Evolutionary conservation across 306 rosid species (phyloP).

Genomic region (Pyrus bretschneideri): DNA sequence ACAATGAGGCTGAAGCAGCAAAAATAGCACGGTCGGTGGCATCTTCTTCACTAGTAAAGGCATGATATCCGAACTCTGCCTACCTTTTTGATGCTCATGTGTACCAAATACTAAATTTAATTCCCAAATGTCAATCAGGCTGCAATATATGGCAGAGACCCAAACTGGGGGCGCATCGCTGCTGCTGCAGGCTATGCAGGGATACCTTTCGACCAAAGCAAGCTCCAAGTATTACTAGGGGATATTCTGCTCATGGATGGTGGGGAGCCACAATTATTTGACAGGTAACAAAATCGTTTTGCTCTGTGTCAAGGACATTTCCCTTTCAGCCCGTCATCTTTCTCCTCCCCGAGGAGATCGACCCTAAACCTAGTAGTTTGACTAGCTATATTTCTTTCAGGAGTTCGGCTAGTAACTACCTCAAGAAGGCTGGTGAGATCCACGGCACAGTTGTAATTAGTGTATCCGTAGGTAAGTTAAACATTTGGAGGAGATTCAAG

Average conservation of each 20-base stretch:
- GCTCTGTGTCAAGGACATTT: not conserved
- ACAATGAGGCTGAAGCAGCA: conserved; percentile 76
- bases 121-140: not conserved
- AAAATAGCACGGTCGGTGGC: conserved; percentile 54
- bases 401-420: conserved; percentile 63
- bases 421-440: conserved; percentile 75
- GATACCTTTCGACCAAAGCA: conserved; percentile 57
- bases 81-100: not conserved
- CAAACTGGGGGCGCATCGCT: conserved; percentile 98
- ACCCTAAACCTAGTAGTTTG: not conserved
- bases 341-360: not conserved
- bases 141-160: conserved; percentile 48
- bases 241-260: conserved; percentile 73
- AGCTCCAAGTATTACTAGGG: conserved; percentile 70
- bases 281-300: conserved; percentile 1
- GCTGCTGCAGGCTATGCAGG: conserved; percentile 91
- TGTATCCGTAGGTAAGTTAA: conserved; percentile 64
- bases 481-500: not conserved
- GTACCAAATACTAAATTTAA: not conserved
- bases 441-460: conserved; percentile 69
- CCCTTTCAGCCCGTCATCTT: conserved; percentile 31
- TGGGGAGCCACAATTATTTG: conserved; percentile 83
- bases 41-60: conserved; percentile 1
- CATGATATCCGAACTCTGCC: not conserved
- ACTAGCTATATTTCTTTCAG: conserved; percentile 33